These are phyloP conservation scores for Metrosideros polymorpha DNA, from an alignment of 441 rosid genomes.

Conservation along the genomic window DNA sequence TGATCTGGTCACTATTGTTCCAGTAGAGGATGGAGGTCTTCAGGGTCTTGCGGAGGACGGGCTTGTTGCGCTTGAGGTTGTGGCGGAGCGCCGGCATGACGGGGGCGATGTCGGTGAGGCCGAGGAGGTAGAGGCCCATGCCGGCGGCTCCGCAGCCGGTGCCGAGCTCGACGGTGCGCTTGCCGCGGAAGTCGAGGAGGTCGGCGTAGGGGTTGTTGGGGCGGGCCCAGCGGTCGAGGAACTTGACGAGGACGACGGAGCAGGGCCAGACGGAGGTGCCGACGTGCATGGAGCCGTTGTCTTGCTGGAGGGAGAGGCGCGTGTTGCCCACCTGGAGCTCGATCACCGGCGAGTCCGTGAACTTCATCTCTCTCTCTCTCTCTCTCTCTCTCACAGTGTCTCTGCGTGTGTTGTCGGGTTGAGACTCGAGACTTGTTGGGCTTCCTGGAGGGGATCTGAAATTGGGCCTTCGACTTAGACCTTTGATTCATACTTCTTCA, in stretches of 20 bases:
- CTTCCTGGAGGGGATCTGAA: too few relatives aligned
- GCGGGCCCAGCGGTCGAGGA: conserved; percentile 74
- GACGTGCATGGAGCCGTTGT: conserved; percentile 79
- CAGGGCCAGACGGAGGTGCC: conserved; percentile 93
- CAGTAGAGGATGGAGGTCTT: conserved; percentile 52
- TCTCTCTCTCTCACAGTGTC: neutral
- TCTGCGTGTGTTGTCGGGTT: neutral
- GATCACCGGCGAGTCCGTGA: conserved; percentile 75
- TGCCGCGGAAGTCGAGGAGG: conserved; percentile 51
- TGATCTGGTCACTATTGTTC: conserved; percentile 50
- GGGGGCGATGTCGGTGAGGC: conserved; percentile 56
- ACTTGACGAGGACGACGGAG: conserved; percentile 76
- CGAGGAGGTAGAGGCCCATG: conserved; percentile 72
- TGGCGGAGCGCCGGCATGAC: conserved; percentile 84
- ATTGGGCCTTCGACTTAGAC: too few relatives aligned
- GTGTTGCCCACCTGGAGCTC: conserved; percentile 53
- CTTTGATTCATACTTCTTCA: too few relatives aligned
- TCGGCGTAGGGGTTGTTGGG: conserved; percentile 40
- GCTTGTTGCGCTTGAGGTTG: conserved; percentile 81
- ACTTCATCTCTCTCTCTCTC: conserved; percentile 37
- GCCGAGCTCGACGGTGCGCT: conserved; percentile 73
- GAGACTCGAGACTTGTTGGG: neutral
- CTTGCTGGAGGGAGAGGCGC: conserved; percentile 62
- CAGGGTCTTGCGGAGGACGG: conserved; percentile 42
- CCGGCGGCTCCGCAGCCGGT: conserved; percentile 78